A percentile compares a stretch with the other conserved stretches of the same genome.
phyloP scores from a whole-genome alignment of 2,329 filamentous ascomycete species.

The Dothistroma septosporum region DNA sequence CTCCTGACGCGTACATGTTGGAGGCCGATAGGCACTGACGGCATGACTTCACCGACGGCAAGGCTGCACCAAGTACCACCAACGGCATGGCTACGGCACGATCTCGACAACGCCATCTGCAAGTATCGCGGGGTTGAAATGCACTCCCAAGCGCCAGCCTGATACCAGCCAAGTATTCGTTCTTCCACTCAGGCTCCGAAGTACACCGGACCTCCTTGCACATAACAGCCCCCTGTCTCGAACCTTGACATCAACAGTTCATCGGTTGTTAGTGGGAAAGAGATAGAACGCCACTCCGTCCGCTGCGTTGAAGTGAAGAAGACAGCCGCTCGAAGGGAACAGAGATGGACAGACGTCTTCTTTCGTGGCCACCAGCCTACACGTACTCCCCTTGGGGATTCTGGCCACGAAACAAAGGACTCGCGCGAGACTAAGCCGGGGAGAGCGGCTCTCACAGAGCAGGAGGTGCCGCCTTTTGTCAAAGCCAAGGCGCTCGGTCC shows the following conservation, averaged over 20 bases:
- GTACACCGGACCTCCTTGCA: not conserved
- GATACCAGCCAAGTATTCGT: not conserved
- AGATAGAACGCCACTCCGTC: slow-evolving; percentile 23
- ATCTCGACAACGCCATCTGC: not conserved
- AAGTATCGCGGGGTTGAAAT: not conserved
- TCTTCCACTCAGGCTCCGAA: not conserved
- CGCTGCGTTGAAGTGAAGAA: slow-evolving; percentile 30
- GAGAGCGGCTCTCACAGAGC: not conserved
- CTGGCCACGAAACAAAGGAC: not conserved
- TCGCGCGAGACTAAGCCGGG: not conserved
- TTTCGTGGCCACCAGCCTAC: slow-evolving; percentile 41
- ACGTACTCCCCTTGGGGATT: not conserved
- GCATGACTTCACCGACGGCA: no score
- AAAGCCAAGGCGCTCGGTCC: slow-evolving; percentile 46
- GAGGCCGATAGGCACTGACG: no score
- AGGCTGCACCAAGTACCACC: no score
- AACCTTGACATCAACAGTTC: no score
- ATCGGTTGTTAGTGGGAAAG: slow-evolving; percentile 10
- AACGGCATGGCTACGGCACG: not conserved
- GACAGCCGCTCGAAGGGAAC: not conserved
- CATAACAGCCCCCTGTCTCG: not conserved
- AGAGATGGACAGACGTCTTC: slow-evolving; percentile 25
- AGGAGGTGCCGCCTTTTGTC: slow-evolving; percentile 25
- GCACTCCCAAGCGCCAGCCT: slow-evolving; percentile 1
- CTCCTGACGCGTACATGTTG: no score